These are phyloP conservation scores for Cystobasidium ongulense DNA, from an alignment of 768 basidiomycete genomes.

Conservation along the genomic window DNA sequence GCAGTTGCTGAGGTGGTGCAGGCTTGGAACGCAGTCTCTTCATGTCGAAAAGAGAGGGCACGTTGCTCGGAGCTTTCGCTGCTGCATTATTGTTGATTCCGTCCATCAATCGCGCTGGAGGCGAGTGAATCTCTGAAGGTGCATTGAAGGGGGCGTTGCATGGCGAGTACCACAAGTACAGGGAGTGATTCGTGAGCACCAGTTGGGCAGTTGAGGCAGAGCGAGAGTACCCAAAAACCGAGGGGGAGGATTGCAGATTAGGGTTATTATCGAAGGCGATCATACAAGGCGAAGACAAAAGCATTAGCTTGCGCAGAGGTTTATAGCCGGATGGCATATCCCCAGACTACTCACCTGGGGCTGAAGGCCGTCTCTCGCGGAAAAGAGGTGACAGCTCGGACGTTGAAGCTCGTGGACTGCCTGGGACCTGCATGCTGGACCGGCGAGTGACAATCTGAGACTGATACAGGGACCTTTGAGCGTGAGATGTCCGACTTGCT, in stretches of 20 bases:
- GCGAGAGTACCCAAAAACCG: neutral
- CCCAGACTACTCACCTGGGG: neutral
- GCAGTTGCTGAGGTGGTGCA: neutral
- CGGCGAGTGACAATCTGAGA: neutral
- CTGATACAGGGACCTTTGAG: neutral
- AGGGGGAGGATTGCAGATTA: neutral
- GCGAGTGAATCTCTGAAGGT: neutral
- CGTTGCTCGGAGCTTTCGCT: neutral
- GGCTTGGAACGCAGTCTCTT: constrained; percentile 4
- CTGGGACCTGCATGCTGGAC: neutral
- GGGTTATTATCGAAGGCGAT: neutral
- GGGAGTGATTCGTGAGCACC: neutral
- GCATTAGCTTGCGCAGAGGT: neutral
- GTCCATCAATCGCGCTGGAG: neutral
- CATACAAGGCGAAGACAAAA: neutral
- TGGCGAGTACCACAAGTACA: neutral
- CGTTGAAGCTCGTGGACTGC: neutral
- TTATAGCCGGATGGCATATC: neutral
- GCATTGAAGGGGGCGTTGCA: too few relatives aligned
- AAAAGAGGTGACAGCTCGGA: neutral
- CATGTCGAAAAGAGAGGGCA: neutral
- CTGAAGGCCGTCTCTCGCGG: neutral
- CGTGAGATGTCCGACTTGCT: neutral
- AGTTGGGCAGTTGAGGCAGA: neutral
- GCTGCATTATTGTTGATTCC: neutral